Base-by-base conservation (phyloP, 108 stramenopile genomes). In the Nitzschia palea region DNA sequence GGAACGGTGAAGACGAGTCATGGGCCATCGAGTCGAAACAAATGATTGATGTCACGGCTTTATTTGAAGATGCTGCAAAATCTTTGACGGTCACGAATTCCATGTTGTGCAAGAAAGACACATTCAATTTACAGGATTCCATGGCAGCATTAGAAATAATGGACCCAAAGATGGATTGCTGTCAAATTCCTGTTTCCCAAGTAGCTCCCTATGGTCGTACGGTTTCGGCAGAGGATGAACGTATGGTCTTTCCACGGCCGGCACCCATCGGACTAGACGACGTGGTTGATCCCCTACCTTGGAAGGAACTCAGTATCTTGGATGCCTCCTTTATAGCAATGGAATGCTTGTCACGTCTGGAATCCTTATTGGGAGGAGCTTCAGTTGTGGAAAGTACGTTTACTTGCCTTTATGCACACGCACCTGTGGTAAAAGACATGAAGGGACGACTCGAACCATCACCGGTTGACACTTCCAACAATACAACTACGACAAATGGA, bases 161-260 rank as follows among this genome's bases (percentile, higher is more conserved):
- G 73, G 94, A 97, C 52, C 54, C 65, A n/a, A 90, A 90, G 54
- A 95, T 95, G 94, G 96, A 97, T 74, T 88, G 88, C 65, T 90
- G 90, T 67, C 87, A 91, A 63, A 74, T 91, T 60, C 83, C 88
- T 17, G 45, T 67, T n/a, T 58, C 68, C 42, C 60, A 62, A 31
- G 55, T 67, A 17, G 35, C 47, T 29, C 55, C 43, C 17, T 40
- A 51, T 12, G 47, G 58, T 59, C 54, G 54, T 4, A 20, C 9
- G n/a, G 53, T 51, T 33, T 30, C 37, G 43, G 22, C 28, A 10
- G 43, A 53, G 0, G 55, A 68, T 0, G 27, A 62, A n/a, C 32
- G 68, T 23, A 65, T 59, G 45, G 57, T 81, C 4, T 77, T 85
- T 33, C 76, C 84, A 22, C 32, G 76, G 42, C 78, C 78, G 10